Evolutionary conservation across 352 stramenopile genomes (phyloP).

Genomic region (Phytophthora pinifolia): DNA sequence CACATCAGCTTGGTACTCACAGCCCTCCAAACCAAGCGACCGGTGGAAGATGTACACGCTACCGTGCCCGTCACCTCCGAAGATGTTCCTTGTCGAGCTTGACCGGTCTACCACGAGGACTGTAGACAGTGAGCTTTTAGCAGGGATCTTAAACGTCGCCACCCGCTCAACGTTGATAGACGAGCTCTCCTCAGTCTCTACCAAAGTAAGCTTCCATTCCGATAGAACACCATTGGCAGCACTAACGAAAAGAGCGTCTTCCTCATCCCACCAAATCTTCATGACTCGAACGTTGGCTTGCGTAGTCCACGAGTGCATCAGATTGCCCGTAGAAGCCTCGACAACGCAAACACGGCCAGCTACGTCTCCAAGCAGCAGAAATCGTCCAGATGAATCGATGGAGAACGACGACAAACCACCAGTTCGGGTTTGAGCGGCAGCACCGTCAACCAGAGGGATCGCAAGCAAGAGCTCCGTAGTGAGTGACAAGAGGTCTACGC

Average conservation of each 20-base stretch:
- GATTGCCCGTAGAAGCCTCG: conserved; percentile 31
- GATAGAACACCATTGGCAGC: conserved; percentile 55
- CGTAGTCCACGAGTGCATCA: conserved; percentile 48
- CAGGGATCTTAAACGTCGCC: conserved; percentile 51
- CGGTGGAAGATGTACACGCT: conserved; percentile 69
- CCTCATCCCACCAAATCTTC: conserved; percentile 69
- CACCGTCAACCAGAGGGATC: conserved; percentile 3
- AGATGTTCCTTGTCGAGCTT: conserved; percentile 43
- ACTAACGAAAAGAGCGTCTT: conserved; percentile 58
- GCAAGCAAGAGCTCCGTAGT: conserved; percentile 37
- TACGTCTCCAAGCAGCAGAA: conserved; percentile 60
- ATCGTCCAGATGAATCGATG: conserved; percentile 30
- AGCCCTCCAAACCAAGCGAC: conserved; percentile 11
- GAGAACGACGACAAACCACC: conserved; percentile 48
- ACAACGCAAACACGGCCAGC: conserved; percentile 52
- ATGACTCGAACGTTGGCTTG: conserved; percentile 58
- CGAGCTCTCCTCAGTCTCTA: conserved; percentile 1
- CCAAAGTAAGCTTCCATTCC: conserved; percentile 51
- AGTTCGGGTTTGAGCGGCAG: conserved; percentile 15
- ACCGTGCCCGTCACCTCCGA: conserved; percentile 74
- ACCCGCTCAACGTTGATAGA: conserved; percentile 36
- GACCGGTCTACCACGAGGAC: conserved; percentile 49
- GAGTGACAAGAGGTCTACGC: conserved; percentile 38
- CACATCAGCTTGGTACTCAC: background rate
- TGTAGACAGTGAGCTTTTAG: conserved; percentile 55